A percentile compares a stretch with the other conserved stretches of the same genome.
Evolutionary conservation across 371 early-diverging fungal genomes (phyloP).

Genomic region (Rhizopus stolonifer): DNA sequence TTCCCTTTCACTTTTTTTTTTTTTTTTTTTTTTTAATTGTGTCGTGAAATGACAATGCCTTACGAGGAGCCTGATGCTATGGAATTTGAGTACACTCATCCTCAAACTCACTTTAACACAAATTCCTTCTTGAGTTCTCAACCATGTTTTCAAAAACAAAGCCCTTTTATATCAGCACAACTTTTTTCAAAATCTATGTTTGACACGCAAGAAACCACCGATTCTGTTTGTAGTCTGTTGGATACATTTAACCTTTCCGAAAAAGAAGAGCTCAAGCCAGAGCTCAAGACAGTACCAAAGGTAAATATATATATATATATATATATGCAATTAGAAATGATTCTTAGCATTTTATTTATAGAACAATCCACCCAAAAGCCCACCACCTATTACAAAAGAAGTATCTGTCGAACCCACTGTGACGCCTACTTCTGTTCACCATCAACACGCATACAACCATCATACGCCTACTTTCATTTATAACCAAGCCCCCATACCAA

Average conservation of each 20-base stretch:
- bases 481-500: constrained; percentile 3
- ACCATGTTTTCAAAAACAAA: not conserved
- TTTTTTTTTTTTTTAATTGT: not conserved
- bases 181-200: constrained; percentile 1
- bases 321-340: not conserved
- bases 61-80: constrained; percentile 1
- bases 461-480: constrained; percentile 11
- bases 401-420: no score
- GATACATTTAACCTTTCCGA: not conserved
- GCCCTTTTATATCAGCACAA: not conserved
- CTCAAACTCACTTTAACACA: not conserved
- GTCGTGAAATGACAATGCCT: not conserved
- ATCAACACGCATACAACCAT: not conserved
- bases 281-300: not conserved
- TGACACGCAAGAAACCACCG: not conserved
- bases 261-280: not conserved
- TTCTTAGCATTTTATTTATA: no score
- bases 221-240: not conserved
- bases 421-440: not conserved
- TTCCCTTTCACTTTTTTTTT: no score
- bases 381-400: no score
- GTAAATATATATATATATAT: not conserved
- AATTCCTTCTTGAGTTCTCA: not conserved
- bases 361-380: no score
- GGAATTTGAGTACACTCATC: constrained; percentile 11